A percentile compares a stretch with the other conserved stretches of the same genome.
Conservation (phyloP, 1,284 basidiomycete genomes). For the Microstroma glucosiphilum region DNA sequence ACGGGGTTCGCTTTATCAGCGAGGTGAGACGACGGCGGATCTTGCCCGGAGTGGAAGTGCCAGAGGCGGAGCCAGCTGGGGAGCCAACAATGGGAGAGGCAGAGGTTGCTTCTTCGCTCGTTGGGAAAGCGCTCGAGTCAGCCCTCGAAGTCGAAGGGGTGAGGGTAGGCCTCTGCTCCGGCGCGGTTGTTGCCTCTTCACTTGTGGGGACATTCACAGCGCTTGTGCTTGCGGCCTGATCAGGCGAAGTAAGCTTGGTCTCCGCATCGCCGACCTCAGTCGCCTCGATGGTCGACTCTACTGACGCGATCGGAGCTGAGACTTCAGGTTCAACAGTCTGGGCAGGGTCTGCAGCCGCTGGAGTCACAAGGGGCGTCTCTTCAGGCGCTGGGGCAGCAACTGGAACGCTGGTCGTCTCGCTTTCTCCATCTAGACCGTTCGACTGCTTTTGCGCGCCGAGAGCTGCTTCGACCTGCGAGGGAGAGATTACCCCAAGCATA, state of each 20-base stretch:
- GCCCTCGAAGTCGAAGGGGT: background rate
- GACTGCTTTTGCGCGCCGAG: background rate
- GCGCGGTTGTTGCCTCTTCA: background rate
- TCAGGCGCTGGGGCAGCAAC: background rate
- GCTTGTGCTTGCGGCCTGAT: background rate
- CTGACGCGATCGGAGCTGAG: too few relatives aligned
- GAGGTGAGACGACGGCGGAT: conserved; percentile 10
- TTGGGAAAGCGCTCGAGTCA: background rate
- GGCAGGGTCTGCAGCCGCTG: background rate
- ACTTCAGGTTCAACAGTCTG: background rate
- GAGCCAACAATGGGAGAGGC: conserved; percentile 1
- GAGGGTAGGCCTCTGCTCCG: background rate
- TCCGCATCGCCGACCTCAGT: background rate
- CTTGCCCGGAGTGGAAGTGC: background rate
- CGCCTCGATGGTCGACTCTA: background rate
- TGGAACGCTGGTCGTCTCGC: background rate
- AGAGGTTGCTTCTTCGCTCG: background rate
- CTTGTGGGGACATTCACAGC: background rate
- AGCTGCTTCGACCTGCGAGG: background rate
- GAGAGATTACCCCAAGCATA: conserved; percentile 3
- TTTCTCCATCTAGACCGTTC: background rate
- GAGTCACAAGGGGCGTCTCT: background rate
- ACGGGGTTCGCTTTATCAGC: conserved; percentile 3
- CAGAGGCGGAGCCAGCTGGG: background rate
- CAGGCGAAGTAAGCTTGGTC: too few relatives aligned